phyloP scores from a whole-genome alignment of 2,329 filamentous ascomycete species.

The Colletotrichum tabaci region DNA sequence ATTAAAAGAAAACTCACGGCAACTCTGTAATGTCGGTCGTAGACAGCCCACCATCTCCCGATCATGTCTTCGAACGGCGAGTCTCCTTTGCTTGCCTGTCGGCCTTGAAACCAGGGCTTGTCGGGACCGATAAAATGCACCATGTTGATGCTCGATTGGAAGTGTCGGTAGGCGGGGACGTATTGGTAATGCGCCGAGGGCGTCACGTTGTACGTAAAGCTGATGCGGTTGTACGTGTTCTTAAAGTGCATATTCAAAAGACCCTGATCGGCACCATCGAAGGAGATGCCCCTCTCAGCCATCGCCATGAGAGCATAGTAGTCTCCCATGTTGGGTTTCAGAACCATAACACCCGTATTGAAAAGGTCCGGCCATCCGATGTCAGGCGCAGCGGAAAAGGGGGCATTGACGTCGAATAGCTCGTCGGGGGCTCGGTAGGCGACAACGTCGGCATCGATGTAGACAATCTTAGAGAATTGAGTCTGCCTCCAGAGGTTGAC shows the following conservation, averaged over 20 bases:
- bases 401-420: constrained; percentile 78
- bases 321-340: constrained; percentile 88
- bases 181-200: constrained; percentile 98
- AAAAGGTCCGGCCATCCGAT: constrained; percentile 99
- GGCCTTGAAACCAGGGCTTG: constrained; percentile 87
- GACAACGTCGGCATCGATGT: constrained; percentile 95
- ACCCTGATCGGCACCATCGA: constrained; percentile 97
- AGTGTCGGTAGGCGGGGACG: constrained; percentile 93
- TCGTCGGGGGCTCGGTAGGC: constrained; percentile 92
- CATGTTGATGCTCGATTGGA: constrained; percentile 89
- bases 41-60: constrained; percentile 93
- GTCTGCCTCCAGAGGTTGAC: constrained; percentile 93
- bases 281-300: constrained; percentile 89
- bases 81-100: constrained; percentile 66
- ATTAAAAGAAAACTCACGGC: constrained; percentile 56
- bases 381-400: constrained; percentile 85
- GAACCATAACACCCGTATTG: constrained; percentile 97
- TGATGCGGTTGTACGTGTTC: constrained; percentile 86
- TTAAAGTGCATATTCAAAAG: constrained; percentile 95
- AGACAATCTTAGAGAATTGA: constrained; percentile 93
- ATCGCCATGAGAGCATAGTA: constrained; percentile 89
- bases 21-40: constrained; percentile 85
- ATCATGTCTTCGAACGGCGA: constrained; percentile 87
- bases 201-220: constrained; percentile 97
- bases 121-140: constrained; percentile 94